Evolutionary conservation across 352 stramenopile species (phyloP), one percentile per base, ranked within the genome.

Genomic region (Globisporangium radiosum): DNA sequence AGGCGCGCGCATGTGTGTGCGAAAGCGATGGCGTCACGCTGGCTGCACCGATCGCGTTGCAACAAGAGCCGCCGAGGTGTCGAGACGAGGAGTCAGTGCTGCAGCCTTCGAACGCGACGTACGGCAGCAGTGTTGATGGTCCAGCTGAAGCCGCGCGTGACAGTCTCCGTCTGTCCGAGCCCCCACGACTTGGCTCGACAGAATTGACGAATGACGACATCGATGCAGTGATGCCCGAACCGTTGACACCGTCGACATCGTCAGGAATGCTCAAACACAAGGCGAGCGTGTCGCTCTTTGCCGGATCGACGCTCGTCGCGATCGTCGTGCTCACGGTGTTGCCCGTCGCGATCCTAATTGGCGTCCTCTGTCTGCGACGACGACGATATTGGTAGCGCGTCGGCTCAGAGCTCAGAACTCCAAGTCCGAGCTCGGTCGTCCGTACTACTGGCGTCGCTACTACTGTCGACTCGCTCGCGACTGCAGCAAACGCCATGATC

Each of bases 241-340:
- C 53, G 11, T 36, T n/a, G 15, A 13, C 45, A 47, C n/a, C 15
- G 43, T 33, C 45, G 25, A 11, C 33, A 33, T 54, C 59, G 42
- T 33, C 47, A 44, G 19, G 14, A 8, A 3, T 52, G 25, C 42
- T n/a, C 7, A 38, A 52, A 5, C 17, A 5, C 17, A 38, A n/a
- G 38, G 9, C 33, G 19, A 45, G 47, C 11, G 33, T 11, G n/a
- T 60, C 53, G 45, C 47, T 66, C 14, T 55, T 66, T n/a, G 43
- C 61, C 1, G 50, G 55, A 19, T 51, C 54, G 8, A 52, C 36
- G 43, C 25, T 66, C 5, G 61, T 50, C 3, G 17, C 17, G 39
- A 62, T 66, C 37, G 61, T 66, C 42, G n/a, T 66, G 25, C 61
- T 66, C 50, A 58, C 51, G 0, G 55, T 40, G 14, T 15, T 66